Evolutionary conservation across 1,284 basidiomycete genomes (phyloP).

Genomic region (Malassezia caprae): DNA sequence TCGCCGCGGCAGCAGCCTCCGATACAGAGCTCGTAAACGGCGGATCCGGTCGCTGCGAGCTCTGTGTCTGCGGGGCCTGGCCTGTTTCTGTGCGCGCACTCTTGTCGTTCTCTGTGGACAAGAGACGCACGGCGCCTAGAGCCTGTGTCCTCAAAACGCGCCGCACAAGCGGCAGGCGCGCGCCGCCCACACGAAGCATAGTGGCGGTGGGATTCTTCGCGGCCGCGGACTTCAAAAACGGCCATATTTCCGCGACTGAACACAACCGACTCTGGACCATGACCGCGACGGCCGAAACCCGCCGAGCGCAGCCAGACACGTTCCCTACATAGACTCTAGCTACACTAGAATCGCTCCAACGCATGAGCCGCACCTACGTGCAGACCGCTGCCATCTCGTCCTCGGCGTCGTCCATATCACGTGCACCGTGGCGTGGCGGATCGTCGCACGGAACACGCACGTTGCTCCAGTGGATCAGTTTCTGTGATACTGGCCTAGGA

Average conservation of each 20-base stretch:
- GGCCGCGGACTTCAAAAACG: neutral
- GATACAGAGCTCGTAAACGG: conserved; percentile 13
- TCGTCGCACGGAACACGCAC: neutral
- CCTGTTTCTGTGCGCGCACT: neutral
- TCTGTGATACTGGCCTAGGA: neutral
- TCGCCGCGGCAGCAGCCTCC: conserved; percentile 7
- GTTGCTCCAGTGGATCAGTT: neutral
- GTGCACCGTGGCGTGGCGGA: neutral
- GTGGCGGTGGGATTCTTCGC: neutral
- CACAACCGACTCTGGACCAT: neutral
- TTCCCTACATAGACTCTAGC: neutral
- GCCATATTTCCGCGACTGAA: neutral
- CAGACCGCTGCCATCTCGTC: neutral
- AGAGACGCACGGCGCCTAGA: neutral
- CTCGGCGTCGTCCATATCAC: neutral
- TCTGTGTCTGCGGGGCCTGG: neutral
- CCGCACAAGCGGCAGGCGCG: neutral
- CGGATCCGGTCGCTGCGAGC: neutral
- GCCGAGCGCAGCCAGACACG: no score
- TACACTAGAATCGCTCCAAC: neutral
- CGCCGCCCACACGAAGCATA: neutral
- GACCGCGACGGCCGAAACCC: no score
- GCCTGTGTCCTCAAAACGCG: neutral
- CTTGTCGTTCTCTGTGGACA: neutral
- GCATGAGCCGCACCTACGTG: no score